These are phyloP conservation scores for Chaetoscypha palmicola DNA, from an alignment of 2,329 filamentous ascomycete species.

Conservation along the genomic window DNA sequence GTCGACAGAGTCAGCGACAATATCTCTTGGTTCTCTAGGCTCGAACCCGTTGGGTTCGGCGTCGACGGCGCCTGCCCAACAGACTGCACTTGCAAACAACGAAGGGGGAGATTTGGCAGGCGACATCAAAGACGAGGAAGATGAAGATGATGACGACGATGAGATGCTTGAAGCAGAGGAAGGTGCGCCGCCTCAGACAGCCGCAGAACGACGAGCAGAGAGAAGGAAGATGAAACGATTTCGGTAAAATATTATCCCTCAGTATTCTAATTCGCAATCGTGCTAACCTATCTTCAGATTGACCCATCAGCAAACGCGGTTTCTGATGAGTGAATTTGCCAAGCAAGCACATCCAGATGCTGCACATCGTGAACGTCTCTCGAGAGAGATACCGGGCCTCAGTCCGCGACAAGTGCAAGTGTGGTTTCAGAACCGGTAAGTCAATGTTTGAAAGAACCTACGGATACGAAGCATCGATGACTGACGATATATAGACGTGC, in stretches of 20 bases:
- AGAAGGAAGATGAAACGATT: constrained; percentile 72
- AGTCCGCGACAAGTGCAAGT: constrained; percentile 93
- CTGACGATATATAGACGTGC: constrained; percentile 45
- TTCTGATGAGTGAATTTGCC: constrained; percentile 93
- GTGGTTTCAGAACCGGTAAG: constrained; percentile 96
- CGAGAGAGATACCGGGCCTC: constrained; percentile 82
- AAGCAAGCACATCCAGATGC: constrained; percentile 93
- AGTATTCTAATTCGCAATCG: neutral
- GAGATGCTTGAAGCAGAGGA: constrained; percentile 45
- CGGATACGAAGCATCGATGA: neutral
- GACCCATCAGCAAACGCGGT: constrained; percentile 94
- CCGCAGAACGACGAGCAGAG: constrained; percentile 50
- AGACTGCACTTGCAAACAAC: constrained; percentile 37
- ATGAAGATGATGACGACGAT: constrained; percentile 44
- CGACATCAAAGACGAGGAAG: constrained; percentile 29
- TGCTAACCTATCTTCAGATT: constrained; percentile 51
- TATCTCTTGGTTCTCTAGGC: constrained; percentile 33
- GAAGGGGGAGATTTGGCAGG: constrained; percentile 38
- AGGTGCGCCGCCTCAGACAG: constrained; percentile 40
- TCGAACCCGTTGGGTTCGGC: constrained; percentile 37
- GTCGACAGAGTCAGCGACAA: constrained; percentile 34
- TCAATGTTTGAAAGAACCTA: constrained; percentile 7
- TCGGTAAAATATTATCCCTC: constrained; percentile 44
- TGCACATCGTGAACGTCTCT: constrained; percentile 78
- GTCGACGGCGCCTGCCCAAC: constrained; percentile 33